phyloP scores from a whole-genome alignment of 2,329 filamentous ascomycete species.

The Aureobasidium sp. region DNA sequence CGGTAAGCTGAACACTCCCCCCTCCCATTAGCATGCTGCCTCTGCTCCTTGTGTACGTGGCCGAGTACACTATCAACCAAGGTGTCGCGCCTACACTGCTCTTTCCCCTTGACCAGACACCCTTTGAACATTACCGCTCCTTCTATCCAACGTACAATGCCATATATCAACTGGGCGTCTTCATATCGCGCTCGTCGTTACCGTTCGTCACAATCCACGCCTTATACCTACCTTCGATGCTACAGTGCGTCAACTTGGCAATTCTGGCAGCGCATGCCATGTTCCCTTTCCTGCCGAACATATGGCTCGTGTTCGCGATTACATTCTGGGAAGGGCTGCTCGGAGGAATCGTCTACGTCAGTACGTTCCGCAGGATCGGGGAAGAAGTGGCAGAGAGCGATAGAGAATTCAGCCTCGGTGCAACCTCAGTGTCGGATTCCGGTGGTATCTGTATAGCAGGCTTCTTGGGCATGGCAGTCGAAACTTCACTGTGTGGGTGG shows the following conservation, averaged over 20 bases:
- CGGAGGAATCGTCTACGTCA: conserved; percentile 88
- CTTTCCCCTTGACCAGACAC: conserved; percentile 68
- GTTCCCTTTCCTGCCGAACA: conserved; percentile 70
- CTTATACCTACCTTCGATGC: conserved; percentile 71
- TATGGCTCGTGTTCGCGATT: conserved; percentile 77
- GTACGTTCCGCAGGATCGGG: conserved; percentile 90
- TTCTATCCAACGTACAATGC: conserved; percentile 96
- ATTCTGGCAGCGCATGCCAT: conserved; percentile 69
- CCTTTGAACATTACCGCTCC: conserved; percentile 71
- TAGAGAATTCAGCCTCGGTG: conserved; percentile 82
- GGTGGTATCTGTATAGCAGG: conserved; percentile 84
- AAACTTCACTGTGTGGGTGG: conserved; percentile 73
- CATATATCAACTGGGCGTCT: conserved; percentile 91
- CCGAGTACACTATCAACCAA: conserved; percentile 97
- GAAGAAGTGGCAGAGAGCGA: conserved; percentile 69
- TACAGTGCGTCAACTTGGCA: conserved; percentile 72
- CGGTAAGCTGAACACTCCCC: conserved; percentile 7
- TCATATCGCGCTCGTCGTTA: conserved; percentile 84
- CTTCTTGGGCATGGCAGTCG: conserved; percentile 72
- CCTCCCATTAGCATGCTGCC: conserved; percentile 62
- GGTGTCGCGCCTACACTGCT: conserved; percentile 83
- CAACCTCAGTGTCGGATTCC: conserved; percentile 86
- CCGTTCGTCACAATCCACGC: conserved; percentile 75
- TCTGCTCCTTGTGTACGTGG: conserved; percentile 82
- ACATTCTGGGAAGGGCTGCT: conserved; percentile 93